These are phyloP conservation scores for Cladosporium sphaerospermum DNA, from an alignment of 2,329 filamentous ascomycete genomes.

Conservation along the genomic window DNA sequence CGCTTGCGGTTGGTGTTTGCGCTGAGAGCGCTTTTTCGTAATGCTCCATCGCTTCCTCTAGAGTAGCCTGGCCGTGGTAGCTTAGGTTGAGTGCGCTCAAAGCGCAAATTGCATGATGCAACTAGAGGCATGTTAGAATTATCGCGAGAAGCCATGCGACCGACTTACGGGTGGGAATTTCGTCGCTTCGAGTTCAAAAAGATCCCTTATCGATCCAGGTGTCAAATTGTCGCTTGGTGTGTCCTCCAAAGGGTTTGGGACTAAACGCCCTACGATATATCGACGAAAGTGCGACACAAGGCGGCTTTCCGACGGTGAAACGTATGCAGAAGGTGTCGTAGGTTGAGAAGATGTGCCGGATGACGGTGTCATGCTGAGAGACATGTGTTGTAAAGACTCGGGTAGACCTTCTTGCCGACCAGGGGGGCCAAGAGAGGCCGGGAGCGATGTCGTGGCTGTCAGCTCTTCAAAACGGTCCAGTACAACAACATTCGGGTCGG, in stretches of 20 bases:
- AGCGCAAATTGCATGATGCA: conserved; percentile 54
- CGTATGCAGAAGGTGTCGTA: not conserved
- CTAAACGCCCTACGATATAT: conserved; percentile 18
- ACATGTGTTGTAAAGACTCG: conserved; percentile 19
- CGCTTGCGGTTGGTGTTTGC: conserved; percentile 38
- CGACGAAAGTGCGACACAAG: conserved; percentile 23
- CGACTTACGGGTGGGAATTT: conserved; percentile 47
- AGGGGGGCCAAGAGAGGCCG: conserved; percentile 2
- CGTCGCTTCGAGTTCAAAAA: conserved; percentile 35
- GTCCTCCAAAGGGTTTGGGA: not conserved
- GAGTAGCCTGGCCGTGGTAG: conserved; percentile 37
- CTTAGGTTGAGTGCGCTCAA: conserved; percentile 50
- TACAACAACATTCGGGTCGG: conserved; percentile 46
- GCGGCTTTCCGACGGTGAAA: conserved; percentile 15
- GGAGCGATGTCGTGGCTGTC: conserved; percentile 13
- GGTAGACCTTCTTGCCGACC: conserved; percentile 16
- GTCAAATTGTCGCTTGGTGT: not conserved
- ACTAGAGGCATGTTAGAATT: conserved; percentile 29
- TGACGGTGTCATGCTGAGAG: conserved; percentile 18
- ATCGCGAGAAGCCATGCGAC: not conserved
- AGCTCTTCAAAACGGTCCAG: conserved; percentile 46
- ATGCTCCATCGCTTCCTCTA: conserved; percentile 47
- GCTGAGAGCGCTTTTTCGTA: conserved; percentile 46
- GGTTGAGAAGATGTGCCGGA: conserved; percentile 3
- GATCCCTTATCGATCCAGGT: conserved; percentile 20